These are phyloP conservation scores for Cryptococcus sp. DNA, from an alignment of 1,284 basidiomycete genomes.

Conservation along the genomic window DNA sequence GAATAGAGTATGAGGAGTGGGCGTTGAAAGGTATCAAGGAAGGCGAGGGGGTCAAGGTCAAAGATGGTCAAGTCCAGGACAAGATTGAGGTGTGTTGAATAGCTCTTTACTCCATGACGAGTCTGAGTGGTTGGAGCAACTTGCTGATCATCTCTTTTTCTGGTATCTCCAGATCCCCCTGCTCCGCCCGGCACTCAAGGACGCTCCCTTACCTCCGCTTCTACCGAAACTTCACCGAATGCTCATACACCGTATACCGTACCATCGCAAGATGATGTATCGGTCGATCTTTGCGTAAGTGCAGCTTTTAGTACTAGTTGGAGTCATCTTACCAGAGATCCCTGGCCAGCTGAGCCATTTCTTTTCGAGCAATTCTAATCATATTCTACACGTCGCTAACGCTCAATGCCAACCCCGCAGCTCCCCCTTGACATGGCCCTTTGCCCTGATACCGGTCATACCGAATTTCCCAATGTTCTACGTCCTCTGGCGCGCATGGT, in stretches of 20 bases:
- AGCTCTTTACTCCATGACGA: not conserved
- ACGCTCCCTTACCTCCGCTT: slow-evolving; percentile 30
- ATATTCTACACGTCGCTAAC: not conserved
- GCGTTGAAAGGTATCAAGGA: slow-evolving; percentile 44
- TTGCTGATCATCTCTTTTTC: too few species aligned
- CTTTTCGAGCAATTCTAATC: not conserved
- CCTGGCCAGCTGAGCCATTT: too few species aligned
- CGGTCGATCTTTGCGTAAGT: slow-evolving; percentile 40
- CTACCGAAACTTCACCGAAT: slow-evolving; percentile 45
- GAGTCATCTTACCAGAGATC: too few species aligned
- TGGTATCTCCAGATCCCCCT: slow-evolving; percentile 41
- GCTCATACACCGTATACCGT: slow-evolving; percentile 45
- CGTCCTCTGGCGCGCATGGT: slow-evolving; percentile 56
- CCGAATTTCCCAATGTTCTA: slow-evolving; percentile 57
- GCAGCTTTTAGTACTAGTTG: too few species aligned
- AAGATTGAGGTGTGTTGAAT: slow-evolving; percentile 38
- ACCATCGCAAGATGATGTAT: slow-evolving; percentile 47
- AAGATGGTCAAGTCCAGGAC: slow-evolving; percentile 26
- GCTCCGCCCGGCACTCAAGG: slow-evolving; percentile 35
- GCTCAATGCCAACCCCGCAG: slow-evolving; percentile 16
- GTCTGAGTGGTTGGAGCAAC: not conserved
- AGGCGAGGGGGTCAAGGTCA: slow-evolving; percentile 40
- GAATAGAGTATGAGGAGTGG: slow-evolving; percentile 53
- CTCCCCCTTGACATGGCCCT: slow-evolving; percentile 49
- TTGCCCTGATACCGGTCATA: slow-evolving; percentile 55